Percentiles rank a stretch among this genome's conserved stretches.
phyloP scores from a whole-genome alignment of 2,329 filamentous ascomycete genomes.

The Magnaporthales sp. region DNA sequence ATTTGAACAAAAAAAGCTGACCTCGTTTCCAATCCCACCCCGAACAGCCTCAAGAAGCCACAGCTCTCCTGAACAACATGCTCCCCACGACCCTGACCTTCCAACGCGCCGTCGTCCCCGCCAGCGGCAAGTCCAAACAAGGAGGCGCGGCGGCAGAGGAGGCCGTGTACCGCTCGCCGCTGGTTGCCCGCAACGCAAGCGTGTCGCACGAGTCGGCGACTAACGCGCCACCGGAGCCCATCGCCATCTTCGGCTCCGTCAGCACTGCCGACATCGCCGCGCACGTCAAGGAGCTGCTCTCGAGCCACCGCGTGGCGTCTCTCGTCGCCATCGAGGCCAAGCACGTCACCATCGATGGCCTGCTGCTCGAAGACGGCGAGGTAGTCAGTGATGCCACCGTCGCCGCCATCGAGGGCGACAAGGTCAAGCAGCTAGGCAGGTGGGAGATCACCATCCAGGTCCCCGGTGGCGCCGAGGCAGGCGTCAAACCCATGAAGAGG shows the following conservation, averaged over 20 bases:
- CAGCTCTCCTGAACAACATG: slow-evolving; percentile 22
- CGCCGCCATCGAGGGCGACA: slow-evolving; percentile 10
- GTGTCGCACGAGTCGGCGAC: slow-evolving; percentile 8
- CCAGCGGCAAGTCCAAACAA: slow-evolving; percentile 2
- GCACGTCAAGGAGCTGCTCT: slow-evolving; percentile 23
- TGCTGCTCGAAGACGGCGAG: slow-evolving; percentile 23
- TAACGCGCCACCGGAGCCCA: slow-evolving; percentile 6
- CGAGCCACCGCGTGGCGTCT: slow-evolving; percentile 21
- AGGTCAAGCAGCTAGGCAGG: slow-evolving; percentile 29
- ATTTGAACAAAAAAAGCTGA: not conserved
- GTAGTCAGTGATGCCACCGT: slow-evolving; percentile 20
- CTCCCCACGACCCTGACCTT: slow-evolving; percentile 29
- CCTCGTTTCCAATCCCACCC: not conserved
- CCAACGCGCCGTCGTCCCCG: slow-evolving; percentile 25
- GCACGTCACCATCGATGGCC: slow-evolving; percentile 18
- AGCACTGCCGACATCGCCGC: slow-evolving; percentile 26
- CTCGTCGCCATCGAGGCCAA: slow-evolving; percentile 25
- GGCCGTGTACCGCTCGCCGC: slow-evolving; percentile 14
- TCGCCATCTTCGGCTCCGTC: slow-evolving; percentile 34
- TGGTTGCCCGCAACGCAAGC: slow-evolving; percentile 11
- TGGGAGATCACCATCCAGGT: slow-evolving; percentile 28
- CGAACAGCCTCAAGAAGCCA: slow-evolving; percentile 24
- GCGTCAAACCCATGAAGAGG: slow-evolving; percentile 16
- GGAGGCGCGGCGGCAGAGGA: slow-evolving; percentile 9
- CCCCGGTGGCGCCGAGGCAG: slow-evolving; percentile 14